These are phyloP conservation scores for Aureobasidium sp. DNA, from an alignment of 2,329 filamentous ascomycete genomes.

Conservation along the genomic window DNA sequence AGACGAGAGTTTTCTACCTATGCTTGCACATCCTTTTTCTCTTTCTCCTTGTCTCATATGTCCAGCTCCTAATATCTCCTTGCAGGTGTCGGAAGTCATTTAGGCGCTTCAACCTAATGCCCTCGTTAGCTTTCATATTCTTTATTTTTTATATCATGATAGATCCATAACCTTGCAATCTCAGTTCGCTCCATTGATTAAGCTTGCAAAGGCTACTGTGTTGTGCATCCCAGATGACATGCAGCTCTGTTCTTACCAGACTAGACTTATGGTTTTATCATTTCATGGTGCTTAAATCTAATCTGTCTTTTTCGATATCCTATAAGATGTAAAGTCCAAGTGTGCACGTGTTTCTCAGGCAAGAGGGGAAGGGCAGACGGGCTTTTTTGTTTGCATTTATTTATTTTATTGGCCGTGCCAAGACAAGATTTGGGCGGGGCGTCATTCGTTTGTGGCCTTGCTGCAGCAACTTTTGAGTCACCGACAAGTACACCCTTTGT, in stretches of 20 bases:
- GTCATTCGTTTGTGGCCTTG: slow-evolving; percentile 9
- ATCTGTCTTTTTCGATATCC: neutral
- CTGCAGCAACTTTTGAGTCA: slow-evolving; percentile 13
- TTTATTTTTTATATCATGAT: neutral
- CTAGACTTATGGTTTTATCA: no score
- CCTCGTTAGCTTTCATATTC: no score
- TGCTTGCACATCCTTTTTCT: neutral
- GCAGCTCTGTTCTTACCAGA: neutral
- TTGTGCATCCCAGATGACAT: no score
- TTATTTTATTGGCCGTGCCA: neutral
- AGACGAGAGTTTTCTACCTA: neutral
- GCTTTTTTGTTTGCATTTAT: neutral
- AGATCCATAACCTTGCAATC: neutral
- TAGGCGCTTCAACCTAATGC: neutral
- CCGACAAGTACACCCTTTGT: neutral
- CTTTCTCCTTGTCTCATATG: neutral
- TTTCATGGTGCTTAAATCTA: no score
- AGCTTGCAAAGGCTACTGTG: neutral
- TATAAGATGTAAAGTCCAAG: neutral
- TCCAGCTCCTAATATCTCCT: neutral
- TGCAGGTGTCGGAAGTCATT: neutral
- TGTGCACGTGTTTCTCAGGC: neutral
- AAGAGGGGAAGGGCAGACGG: neutral
- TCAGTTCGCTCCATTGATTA: neutral
- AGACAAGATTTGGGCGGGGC: neutral